Evolutionary conservation across 495 filamentous ascomycete species (phyloP).

Genomic region (Penicillium malachiteum): DNA sequence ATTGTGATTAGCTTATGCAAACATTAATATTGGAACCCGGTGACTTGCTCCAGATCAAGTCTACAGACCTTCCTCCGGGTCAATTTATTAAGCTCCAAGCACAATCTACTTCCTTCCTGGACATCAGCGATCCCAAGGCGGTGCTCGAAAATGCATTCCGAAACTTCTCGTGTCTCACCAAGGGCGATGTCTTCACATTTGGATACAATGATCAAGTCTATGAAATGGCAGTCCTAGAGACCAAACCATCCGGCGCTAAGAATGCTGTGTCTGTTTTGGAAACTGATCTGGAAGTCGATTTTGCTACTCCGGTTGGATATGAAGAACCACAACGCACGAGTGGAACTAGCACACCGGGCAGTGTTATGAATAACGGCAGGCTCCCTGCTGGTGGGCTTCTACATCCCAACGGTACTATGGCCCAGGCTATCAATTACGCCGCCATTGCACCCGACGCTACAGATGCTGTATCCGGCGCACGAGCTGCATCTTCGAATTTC

Average conservation of each 20-base stretch:
- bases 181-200: constrained; percentile 92
- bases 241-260: constrained; percentile 74
- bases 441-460: constrained; percentile 82
- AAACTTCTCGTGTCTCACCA: constrained; percentile 89
- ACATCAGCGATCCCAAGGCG: constrained; percentile 96
- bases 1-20: constrained; percentile 76
- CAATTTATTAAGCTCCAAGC: constrained; percentile 94
- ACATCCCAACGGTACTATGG: constrained; percentile 88
- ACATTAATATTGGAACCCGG: constrained; percentile 83
- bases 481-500: constrained; percentile 76
- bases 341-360: constrained; percentile 67
- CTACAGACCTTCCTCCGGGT: constrained; percentile 84
- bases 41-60: constrained; percentile 91
- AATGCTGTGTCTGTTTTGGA: constrained; percentile 89
- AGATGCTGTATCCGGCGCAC: constrained; percentile 57
- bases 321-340: constrained; percentile 69
- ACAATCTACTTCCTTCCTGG: constrained; percentile 85
- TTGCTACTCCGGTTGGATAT: constrained; percentile 90
- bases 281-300: constrained; percentile 93
- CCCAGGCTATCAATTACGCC: constrained; percentile 92
- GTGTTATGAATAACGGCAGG: constrained; percentile 53
- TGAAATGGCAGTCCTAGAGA: constrained; percentile 88
- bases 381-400: constrained; percentile 68
- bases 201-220: constrained; percentile 91
- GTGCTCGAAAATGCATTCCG: constrained; percentile 94